Evolutionary conservation across 129 eudicot genomes (phyloP).

Genomic region (Flaveria trinervia): DNA sequence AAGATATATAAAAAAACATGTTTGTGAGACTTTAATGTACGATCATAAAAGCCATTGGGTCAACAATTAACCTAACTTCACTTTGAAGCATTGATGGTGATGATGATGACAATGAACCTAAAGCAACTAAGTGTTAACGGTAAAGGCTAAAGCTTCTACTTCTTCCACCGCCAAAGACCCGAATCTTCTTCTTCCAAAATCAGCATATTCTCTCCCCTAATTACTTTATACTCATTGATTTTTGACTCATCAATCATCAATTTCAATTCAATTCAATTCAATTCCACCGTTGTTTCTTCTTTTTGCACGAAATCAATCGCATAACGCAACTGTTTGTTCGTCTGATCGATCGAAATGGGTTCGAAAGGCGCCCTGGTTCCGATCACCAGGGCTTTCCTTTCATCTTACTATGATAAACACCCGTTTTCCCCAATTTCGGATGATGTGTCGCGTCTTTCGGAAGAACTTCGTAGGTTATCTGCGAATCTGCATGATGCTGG

Average conservation of each 20-base stretch:
- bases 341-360: constrained; percentile 37
- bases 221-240: constrained; percentile 1
- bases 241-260: not conserved
- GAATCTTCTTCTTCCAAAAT: constrained; percentile 36
- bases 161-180: not conserved
- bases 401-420: constrained; percentile 77
- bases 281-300: not conserved
- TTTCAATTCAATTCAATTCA: no score
- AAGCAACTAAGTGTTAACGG: not conserved
- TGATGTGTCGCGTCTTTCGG: constrained; percentile 52
- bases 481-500: constrained; percentile 36
- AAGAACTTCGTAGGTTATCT: constrained; percentile 50
- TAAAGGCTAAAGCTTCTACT: constrained; percentile 16
- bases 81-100: not conserved
- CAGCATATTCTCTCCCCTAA: constrained; percentile 33
- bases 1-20: no score
- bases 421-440: constrained; percentile 56
- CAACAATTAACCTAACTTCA: not conserved
- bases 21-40: no score
- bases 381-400: constrained; percentile 67
- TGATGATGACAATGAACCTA: not conserved
- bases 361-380: constrained; percentile 71
- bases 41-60: no score
- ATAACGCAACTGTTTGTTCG: not conserved
- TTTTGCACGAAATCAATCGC: not conserved